Evolutionary conservation across 75 land plant species (phyloP).

Genomic region (Cryptomeria japonica): DNA sequence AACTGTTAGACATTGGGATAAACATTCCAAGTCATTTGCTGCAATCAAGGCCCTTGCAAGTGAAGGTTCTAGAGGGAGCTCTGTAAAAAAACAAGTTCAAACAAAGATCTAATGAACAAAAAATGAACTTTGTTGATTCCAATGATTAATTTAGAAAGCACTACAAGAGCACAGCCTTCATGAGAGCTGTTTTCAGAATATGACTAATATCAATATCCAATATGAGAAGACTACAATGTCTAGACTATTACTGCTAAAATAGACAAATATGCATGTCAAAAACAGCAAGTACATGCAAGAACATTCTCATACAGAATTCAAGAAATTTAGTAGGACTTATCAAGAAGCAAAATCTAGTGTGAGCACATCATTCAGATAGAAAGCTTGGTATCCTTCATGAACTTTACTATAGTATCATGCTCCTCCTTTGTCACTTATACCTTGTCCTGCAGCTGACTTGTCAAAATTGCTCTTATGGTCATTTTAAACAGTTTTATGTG

Average conservation of each 20-base stretch:
- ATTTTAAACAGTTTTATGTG: not conserved
- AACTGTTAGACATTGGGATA: slow-evolving; percentile 85
- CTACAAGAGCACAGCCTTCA: not conserved
- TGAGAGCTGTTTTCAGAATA: not conserved
- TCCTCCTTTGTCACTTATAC: not conserved
- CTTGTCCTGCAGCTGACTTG: not conserved
- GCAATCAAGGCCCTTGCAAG: slow-evolving; percentile 90
- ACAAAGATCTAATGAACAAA: not conserved
- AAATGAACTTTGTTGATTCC: not conserved
- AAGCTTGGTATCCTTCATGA: not conserved
- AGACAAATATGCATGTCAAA: not conserved
- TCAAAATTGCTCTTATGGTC: not conserved
- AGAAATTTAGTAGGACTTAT: not conserved
- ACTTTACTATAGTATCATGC: not conserved
- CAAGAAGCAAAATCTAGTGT: not conserved
- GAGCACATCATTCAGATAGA: not conserved
- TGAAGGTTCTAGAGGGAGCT: slow-evolving; percentile 96
- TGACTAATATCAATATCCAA: not conserved
- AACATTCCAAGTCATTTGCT: slow-evolving; percentile 86
- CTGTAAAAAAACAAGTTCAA: slow-evolving; percentile 27
- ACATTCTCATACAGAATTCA: not conserved
- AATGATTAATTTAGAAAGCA: not conserved
- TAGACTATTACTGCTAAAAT: not conserved
- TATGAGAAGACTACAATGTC: not conserved
- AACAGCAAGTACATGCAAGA: not conserved